Evolutionary conservation across 768 basidiomycete genomes (phyloP).

Genomic region (Termitomyces titanicus): DNA sequence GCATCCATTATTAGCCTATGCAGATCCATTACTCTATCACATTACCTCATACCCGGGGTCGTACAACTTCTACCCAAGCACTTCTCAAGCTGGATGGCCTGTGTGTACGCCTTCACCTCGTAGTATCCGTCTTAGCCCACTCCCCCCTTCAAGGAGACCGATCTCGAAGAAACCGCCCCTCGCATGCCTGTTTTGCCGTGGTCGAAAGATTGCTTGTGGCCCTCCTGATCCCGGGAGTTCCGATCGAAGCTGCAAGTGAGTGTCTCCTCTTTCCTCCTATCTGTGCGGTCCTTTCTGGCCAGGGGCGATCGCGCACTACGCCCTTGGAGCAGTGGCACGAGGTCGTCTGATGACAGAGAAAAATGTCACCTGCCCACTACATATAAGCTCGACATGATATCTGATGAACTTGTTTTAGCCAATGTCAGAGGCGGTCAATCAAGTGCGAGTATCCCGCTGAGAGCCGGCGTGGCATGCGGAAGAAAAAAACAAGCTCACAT

Average conservation of each 20-base stretch:
- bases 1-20: background rate
- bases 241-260: constrained; percentile 67
- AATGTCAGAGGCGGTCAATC: constrained; percentile 67
- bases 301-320: constrained; percentile 3
- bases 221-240: constrained; percentile 49
- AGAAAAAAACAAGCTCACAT: constrained; percentile 33
- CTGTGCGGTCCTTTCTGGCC: constrained; percentile 3
- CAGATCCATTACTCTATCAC: constrained; percentile 2
- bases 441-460: constrained; percentile 70
- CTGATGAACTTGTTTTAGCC: constrained; percentile 38
- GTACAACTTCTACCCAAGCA: constrained; percentile 6
- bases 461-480: constrained; percentile 67
- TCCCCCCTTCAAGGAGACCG: constrained; percentile 25
- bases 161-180: constrained; percentile 54
- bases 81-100: constrained; percentile 11
- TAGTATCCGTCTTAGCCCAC: constrained; percentile 22
- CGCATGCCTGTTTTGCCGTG: constrained; percentile 64
- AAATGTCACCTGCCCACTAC: constrained; percentile 7
- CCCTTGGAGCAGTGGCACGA: constrained; percentile 10
- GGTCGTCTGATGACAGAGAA: constrained; percentile 6
- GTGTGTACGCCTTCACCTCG: constrained; percentile 16
- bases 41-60: background rate
- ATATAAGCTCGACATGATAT: background rate
- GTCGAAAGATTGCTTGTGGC: constrained; percentile 68
- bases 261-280: constrained; percentile 15